Base-by-base conservation (phyloP, 805 yeast genomes). In the Candida ortonii region DNA sequence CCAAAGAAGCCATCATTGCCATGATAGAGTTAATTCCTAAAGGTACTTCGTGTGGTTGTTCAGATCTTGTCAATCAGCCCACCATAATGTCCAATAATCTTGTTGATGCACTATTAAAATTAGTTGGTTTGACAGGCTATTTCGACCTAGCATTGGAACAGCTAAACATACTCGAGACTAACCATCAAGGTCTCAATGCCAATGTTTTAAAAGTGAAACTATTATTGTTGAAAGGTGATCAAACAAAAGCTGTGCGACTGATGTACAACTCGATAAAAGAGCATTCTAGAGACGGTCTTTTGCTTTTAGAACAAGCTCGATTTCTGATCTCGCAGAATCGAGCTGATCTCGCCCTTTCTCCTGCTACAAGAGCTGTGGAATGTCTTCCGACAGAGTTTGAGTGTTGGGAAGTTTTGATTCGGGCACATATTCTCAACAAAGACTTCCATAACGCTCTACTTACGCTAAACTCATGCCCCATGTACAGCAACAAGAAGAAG, bases 371-470 rank as follows among this genome's bases (percentile, higher is more conserved):
- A 16, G 74, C 88, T 4, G 78, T 83, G 13, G 66, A 72, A 32
- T 67, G 83, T 2, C 65, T 84, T n/a, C 95, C 95, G 0, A 67
- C 85, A 2, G 90, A 82, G 53, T 86, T 80, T 53, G 73, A 70
- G 33, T 64, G 82, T 18, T 86, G 96, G 96, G 73, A 72, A 39
- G 63, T 66, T 22, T 62, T 86, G 27, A 73, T 83, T 5, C 65
- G 77, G 41, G 71, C 77, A 22, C 79, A 85, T 48, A 68, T 82
- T 13, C 57, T 78, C 22, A 61, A 52, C 28, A 72, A 68, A 30
- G 76, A 84, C 50, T 76, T 67, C 45, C 64, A 66, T 24, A 67
- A 64, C 41, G 94, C 95, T 0, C 61, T 87, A 25, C 52, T 76
- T 24, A 70, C 89, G 0, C 63, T 86, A 43, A 87, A 87, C 53